Evolutionary conservation across 306 rosid species (phyloP), one percentile per base, ranked within the genome.

Genomic region (Clitoria ternatea): DNA sequence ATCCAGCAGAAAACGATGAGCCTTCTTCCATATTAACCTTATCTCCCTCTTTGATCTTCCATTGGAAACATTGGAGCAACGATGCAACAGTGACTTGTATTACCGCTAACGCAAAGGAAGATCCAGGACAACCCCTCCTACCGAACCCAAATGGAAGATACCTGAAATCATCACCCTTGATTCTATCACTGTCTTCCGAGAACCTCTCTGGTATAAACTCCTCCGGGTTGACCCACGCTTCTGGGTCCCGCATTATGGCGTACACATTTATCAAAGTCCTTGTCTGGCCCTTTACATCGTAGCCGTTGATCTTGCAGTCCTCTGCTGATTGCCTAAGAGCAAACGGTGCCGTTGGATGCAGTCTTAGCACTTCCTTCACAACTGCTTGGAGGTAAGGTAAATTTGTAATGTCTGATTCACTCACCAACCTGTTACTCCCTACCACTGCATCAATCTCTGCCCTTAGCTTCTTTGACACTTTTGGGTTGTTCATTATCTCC

Each of bases 171-270:
- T 43, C 37, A 14, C 78, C 70, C 18, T 54, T 79, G 35, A 73
- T 53, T 18, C 7, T 63, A 22, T 30, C 48, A 7, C 1, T 3
- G 3, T 2, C 29, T 12, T 19, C 73, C 22, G 66, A 54, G 47
- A 81, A 78, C 45, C 88, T 78, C 35, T 81, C 88, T 1, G 88
- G 85, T 0, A 70, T 33, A 63, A 82, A 85, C 65, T 82, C 86
- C 15, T 82, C 86, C 0, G 89, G 77, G 3, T 76, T 42, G 6
- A 5, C 5, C 86, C 86, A 85, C 0, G 67, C 64, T 4, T 85
- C 37, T 50, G 86, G 86, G 79, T 85, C 89, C 71, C 86, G 44
- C 89, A 82, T 85, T 26, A 85, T 77, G 12, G 86, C 83, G n/a
- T 79, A 79, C 1, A 80, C 83, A 49, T 85, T 82, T 49, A 85